Base-by-base conservation (phyloP, 2,329 filamentous ascomycete genomes). In the Phoma herbarum region DNA sequence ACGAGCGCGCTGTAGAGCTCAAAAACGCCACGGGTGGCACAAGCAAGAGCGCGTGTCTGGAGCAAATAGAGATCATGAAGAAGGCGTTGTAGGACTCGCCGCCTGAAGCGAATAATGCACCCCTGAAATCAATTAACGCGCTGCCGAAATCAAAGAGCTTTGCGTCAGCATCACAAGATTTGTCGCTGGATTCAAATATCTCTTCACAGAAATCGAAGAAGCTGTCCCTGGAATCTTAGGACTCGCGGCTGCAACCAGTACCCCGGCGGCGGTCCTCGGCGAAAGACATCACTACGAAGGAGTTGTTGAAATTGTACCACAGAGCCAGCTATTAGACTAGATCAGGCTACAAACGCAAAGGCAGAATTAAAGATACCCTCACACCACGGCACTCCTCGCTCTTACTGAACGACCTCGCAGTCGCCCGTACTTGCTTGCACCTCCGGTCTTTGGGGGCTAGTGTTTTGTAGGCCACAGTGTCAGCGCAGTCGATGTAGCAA, bases 1-100 rank as follows among this genome's bases (percentile, higher is more conserved):
- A 95, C 71, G 89, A 96, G 79, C 86, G 86, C 63, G 91, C 89
- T 60, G 91, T 96, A 7, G 92, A 97, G 83, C 84, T 90, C 81
- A 87, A 90, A 71, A 85, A 87, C 41, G 88, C 91, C 2, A 88
- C 87, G 66, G 93, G 92, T 23, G 91, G 92, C 26, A 95, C 91
- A 23, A 93, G 90, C 80, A 88, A 85, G 79, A 84, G 84, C 12
- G 84, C 85, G 23, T 88, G 90, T 7, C 69, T 85, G 63, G 83
- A 89, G 78, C 88, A 91, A 79, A 84, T 90, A 64, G 78, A 84
- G 69, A 83, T 80, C 23, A 69, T 83, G 64, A 82, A 82, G 70
- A 70, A 78, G 72, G 73, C 73, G 10, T 69, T 82, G 35, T 72
- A 73, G 55, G 20, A 47, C 18, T 1, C 5, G 46, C 26, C 20